Evolutionary conservation across 306 rosid species (phyloP), one percentile per base, ranked within the genome.

Genomic region (Argentina anserina): DNA sequence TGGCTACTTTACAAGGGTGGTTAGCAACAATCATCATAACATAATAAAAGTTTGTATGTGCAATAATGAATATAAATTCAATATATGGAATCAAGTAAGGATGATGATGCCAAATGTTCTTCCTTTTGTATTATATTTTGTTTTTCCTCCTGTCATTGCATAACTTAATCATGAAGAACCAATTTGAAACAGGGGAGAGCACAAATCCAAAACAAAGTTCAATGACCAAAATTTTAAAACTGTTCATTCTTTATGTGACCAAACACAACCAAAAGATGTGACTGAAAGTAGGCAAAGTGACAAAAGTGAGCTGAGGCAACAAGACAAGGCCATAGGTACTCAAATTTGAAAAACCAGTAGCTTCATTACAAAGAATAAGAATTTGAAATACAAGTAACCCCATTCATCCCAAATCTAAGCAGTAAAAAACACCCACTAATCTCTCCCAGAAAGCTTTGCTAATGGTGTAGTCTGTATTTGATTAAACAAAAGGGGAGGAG

Each of bases 401-500:
- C 20, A 11, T 0, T 0, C 47, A 17, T 12, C 60, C 37, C 62
- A 61, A 46, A 65, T 33, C 43, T 28, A 31, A 60, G 65, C 12
- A 60, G 65, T 31, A 7, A 60, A 60, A 60, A 15, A 60, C 40
- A 29, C 65, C 65, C 65, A 60, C 31, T n/a, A 25, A 28, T 17
- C 50, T 49, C 9, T 9, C 29, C 65, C 13, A 34, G 20, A 34
- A 34, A 34, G 67, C 43, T 18, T 62, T 6, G 14, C 18, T 13
- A 58, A 58, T 58, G 64, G 64, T 28, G 28, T 20, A 52, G 23
- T 52, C n/a, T n/a, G n/a, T 52, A 33, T 5, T 5, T n/a, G 25
- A 61, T 59, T 59, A 45, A 83, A 80, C 84, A 85, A 55, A 68
- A 82, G 90, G 86, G 82, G n/a, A n/a, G n/a, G n/a, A 53, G 80